Evolutionary conservation across 2,329 filamentous ascomycete genomes (phyloP).

Genomic region (Ustulina deusta): DNA sequence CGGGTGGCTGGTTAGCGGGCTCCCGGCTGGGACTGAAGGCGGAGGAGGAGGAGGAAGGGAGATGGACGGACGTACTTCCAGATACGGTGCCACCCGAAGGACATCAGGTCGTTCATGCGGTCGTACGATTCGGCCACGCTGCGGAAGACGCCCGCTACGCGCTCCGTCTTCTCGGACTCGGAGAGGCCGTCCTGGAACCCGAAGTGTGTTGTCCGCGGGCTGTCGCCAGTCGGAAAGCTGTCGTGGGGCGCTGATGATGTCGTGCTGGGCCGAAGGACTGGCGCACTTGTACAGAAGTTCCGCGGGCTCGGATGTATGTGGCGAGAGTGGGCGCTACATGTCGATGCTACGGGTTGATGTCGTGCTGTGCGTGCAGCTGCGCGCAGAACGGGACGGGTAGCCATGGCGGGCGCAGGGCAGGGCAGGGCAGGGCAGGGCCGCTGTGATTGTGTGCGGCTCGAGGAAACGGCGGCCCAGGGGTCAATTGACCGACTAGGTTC

Average conservation of each 20-base stretch:
- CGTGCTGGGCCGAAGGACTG: conserved; percentile 39
- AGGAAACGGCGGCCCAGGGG: neutral
- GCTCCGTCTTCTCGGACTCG: conserved; percentile 77
- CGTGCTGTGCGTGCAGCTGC: conserved; percentile 42
- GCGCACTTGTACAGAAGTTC: conserved; percentile 44
- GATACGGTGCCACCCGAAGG: conserved; percentile 92
- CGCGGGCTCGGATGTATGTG: conserved; percentile 28
- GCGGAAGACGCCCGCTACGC: conserved; percentile 90
- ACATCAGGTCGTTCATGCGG: conserved; percentile 99
- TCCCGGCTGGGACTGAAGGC: neutral
- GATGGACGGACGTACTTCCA: conserved; percentile 74
- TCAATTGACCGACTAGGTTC: neutral
- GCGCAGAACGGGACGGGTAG: conserved; percentile 46
- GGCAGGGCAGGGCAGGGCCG: no score
- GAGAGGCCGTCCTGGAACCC: conserved; percentile 84
- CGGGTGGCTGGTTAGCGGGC: conserved; percentile 14
- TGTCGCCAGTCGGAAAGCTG: conserved; percentile 20
- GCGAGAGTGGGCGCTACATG: conserved; percentile 21
- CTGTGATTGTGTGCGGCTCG: neutral
- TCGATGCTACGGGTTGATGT: conserved; percentile 26
- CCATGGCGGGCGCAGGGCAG: conserved; percentile 43
- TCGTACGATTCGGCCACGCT: conserved; percentile 96
- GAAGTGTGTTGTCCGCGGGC: conserved; percentile 80
- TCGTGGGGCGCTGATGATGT: conserved; percentile 34
- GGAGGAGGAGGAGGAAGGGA: conserved; percentile 18